Evolutionary conservation across 768 basidiomycete species (phyloP), one percentile per base, ranked within the genome.

Genomic region (Leccinum truebloodii): DNA sequence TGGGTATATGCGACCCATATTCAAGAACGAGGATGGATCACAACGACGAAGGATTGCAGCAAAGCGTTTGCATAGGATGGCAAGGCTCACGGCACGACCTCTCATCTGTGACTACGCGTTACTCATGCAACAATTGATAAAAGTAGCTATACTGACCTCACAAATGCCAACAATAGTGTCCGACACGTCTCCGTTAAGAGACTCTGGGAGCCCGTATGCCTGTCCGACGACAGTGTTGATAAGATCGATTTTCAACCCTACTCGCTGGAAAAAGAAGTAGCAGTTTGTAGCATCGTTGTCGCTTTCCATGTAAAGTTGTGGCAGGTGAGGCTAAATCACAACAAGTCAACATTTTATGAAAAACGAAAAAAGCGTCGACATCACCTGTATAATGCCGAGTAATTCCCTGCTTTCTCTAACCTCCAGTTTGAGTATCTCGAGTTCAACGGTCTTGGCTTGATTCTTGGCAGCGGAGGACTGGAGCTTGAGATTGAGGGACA

Each of bases 161-260:
- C 96, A 98, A 39, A 97, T 86, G 18, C 93, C 93, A n/a, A 97
- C 94, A 13, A 98, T 81, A 1, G 81, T 82, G 56, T 97, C 95
- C 0, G 93, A 89, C 0, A 94, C 89, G 44, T 85, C 79, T 0
- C 88, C 86, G 63, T 89, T 91, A 24, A 98, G 84, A 4, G 92
- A 86, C 41, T 94, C 92, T 6, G 95, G 93, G 32, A 99, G 77
- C 37, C 85, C 84, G 69, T 98, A 91, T 16, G 86, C 84, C 63
- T 93, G 88, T 1, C 89, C 92, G 37, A 95, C 87, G 58, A 93
- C 83, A 13, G 76, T 81, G 68, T 89, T 92, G 74, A 98, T 87
- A 48, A 97, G 80, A 64, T 97, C 92, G 32, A 92, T 81, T 75
- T 99, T 99, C 71, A 82, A 80, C 0, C 88, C 89, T 65, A 98